Conservation (phyloP, 768 basidiomycete species). For the Mrakia hoshinonis region DNA sequence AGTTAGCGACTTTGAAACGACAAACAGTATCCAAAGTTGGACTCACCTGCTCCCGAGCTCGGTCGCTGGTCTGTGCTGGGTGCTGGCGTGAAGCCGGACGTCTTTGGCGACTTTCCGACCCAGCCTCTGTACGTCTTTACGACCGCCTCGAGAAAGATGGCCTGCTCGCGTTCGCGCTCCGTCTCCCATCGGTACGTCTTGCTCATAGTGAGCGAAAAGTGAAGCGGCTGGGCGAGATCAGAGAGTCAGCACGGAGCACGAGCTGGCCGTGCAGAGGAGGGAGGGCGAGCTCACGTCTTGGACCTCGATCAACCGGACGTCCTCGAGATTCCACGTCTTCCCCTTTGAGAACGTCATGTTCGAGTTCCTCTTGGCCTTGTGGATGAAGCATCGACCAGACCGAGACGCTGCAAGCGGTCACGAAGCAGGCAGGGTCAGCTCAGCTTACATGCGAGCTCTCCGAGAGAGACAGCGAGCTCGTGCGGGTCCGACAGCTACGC, state of each 20-base stretch:
- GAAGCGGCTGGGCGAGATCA: slow-evolving; percentile 30
- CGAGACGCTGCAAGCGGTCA: slow-evolving; percentile 47
- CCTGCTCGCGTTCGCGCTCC: slow-evolving; percentile 64
- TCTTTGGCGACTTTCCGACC: slow-evolving; percentile 32
- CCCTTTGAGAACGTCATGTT: slow-evolving; percentile 94
- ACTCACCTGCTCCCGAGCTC: not conserved
- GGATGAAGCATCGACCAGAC: slow-evolving; percentile 62
- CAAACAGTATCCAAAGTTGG: not conserved
- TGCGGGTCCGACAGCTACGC: no score
- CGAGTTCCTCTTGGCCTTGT: slow-evolving; percentile 88
- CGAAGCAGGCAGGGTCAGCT: not conserved
- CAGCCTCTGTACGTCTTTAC: slow-evolving; percentile 45
- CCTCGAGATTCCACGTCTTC: slow-evolving; percentile 84
- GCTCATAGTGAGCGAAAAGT: slow-evolving; percentile 75
- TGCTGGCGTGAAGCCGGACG: slow-evolving; percentile 32
- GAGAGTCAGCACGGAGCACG: no score
- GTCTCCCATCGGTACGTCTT: slow-evolving; percentile 86
- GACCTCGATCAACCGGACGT: slow-evolving; percentile 72
- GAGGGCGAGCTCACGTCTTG: slow-evolving; percentile 54
- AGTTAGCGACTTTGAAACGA: not conserved
- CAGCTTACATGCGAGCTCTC: no score
- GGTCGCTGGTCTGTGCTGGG: not conserved
- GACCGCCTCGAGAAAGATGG: slow-evolving; percentile 58
- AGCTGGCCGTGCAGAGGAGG: no score
- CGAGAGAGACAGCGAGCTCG: no score